Evolutionary conservation across 1,139 yeast genomes (phyloP), one percentile per base, ranked within the genome.

Genomic region (Chernovozyma aurita): DNA sequence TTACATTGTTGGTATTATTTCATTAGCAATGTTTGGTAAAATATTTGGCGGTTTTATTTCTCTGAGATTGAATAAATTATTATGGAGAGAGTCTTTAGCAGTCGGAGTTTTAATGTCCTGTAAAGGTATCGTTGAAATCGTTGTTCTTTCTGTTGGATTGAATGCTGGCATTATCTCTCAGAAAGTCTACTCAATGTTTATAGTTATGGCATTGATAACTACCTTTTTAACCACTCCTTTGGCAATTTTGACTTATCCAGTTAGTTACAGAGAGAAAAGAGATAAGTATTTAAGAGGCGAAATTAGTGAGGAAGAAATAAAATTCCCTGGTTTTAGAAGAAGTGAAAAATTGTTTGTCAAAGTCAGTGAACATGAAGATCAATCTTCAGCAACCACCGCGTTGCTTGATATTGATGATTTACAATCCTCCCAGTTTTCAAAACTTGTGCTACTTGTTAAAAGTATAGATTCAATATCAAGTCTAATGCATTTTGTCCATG

Each of bases 21-120:
- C 60, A 7, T 65, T 83, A 42, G 90, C 94, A 2, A 68, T 84
- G 62, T 47, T 73, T 14, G 83, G 86, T 12, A 85, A 85, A 50
- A 58, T 83, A 7, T 46, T 63, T 28, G 88, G 92, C 13, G 92
- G 92, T 1, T 62, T 76, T 30, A 42, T 80, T 8, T 80, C 83
- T 29, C 82, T 88, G 1, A 77, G 70, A 46, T 46, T 76, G 28
- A 73, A 73, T 52, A 84, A 83, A 3, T 60, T 84, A 34, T 65
- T 69, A 34, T 80, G 84, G 82, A 72, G 87, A 49, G 92, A 84
- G 53, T 76, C 87, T 2, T 56, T 80, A 25, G 71, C 88, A 1
- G 90, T 83, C 25, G 94, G 94, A 37, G 74, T 82, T n/a, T 68
- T 85, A 47, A 84, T 85, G 92, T 82, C 90, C 9, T 85, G 95